Base-by-base conservation (phyloP, 768 basidiomycete species). In the Kwoniella sp. region DNA sequence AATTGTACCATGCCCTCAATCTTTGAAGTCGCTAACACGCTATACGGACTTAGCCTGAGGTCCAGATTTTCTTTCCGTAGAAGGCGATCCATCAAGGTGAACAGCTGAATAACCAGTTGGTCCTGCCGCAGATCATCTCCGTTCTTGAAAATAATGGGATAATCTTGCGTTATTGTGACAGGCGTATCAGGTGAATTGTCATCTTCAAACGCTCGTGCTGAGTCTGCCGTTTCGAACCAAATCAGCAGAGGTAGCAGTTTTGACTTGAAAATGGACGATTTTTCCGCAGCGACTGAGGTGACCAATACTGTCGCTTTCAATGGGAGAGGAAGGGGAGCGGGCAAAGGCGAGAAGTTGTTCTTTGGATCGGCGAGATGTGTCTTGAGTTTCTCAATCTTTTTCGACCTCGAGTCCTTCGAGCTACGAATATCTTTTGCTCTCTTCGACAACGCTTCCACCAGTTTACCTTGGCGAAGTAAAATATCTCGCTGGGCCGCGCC, bases 121-220 rank as follows among this genome's bases (percentile, higher is more conserved):
- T 99, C 96, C 79, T 99, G 96, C 22, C 96, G 88, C 85, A 98
- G 89, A 76, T 99, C 96, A 76, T 98, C 96, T 15, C 96, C 96
- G 70, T 97, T 94, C 81, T 98, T 99, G 85, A 98, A 97, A 64
- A 99, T 98, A 55, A 97, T 86, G 0, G 94, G 90, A 79, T 90
- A 98, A 76, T 93, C 90, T 8, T 68, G 72, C 7, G 64, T 67
- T 30, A 76, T 71, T 22, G 67, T 49, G 27, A 67, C 60, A 2
- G 64, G 54, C n/a, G 65, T 67, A 17, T 87, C 85, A 10, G 90
- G 37, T 7, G 37, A 25, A 13, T 6, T 40, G 5, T 69, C 69
- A 30, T 67, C 65, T 40, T 70, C 70, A 10, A 55, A 29, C 1
- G 37, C 8, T 1, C 56, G 54, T 40, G 56, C 64, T 12, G 64